phyloP scores from a whole-genome alignment of 768 basidiomycete species.

The Suillus variegatus region DNA sequence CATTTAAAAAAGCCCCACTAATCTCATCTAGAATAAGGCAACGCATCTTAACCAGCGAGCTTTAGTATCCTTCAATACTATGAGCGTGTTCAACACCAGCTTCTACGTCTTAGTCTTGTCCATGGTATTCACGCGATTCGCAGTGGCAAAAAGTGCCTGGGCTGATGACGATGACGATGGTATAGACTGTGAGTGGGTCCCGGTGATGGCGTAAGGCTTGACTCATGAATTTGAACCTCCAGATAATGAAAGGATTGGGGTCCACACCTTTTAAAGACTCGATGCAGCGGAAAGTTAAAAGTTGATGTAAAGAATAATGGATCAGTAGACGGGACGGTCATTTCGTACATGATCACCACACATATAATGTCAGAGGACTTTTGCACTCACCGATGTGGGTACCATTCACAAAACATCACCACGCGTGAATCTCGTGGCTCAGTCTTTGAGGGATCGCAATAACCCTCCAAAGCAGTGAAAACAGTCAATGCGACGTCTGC shows the following conservation, averaged over 20 bases:
- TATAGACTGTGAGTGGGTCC: neutral
- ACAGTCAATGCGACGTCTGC: too few species aligned
- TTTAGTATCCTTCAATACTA: neutral
- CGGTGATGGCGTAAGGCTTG: neutral
- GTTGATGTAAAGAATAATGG: neutral
- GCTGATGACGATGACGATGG: neutral
- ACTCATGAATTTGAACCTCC: neutral
- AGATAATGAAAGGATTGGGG: neutral
- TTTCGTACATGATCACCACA: neutral
- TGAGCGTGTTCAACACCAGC: neutral
- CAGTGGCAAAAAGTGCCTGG: neutral
- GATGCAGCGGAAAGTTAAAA: neutral
- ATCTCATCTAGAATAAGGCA: neutral
- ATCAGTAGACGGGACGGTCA: neutral
- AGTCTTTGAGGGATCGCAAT: too few species aligned
- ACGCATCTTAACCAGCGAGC: neutral
- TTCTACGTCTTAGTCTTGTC: neutral
- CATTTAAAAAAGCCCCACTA: neutral
- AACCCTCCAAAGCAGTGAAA: too few species aligned
- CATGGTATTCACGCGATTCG: neutral
- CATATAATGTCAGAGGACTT: neutral
- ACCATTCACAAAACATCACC: too few species aligned
- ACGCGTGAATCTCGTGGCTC: too few species aligned
- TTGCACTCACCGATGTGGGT: too few species aligned
- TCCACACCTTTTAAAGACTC: neutral